phyloP scores from a whole-genome alignment of 2,329 filamentous ascomycete genomes.

The Chaetothyriales sp. region DNA sequence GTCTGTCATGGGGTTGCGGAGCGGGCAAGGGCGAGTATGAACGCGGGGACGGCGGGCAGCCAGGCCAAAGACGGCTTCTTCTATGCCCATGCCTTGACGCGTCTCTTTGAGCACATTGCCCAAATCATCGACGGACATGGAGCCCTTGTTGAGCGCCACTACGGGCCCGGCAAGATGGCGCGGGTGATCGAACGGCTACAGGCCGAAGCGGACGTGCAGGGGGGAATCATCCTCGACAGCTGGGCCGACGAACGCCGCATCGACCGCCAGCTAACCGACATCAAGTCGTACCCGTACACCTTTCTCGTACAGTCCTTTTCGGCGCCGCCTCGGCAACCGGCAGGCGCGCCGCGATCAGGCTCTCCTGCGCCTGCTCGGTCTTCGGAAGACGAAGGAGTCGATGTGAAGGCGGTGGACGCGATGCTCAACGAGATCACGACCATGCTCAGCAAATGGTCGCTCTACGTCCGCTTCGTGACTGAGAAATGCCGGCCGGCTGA shows the following conservation, averaged over 20 bases:
- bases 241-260: conserved; percentile 84
- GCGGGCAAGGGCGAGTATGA: conserved; percentile 66
- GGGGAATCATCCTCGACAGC: conserved; percentile 86
- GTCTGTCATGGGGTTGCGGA: conserved; percentile 89
- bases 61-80: conserved; percentile 68
- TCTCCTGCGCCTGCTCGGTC: conserved; percentile 59
- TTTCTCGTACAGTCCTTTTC: conserved; percentile 93
- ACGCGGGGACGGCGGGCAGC: conserved; percentile 47
- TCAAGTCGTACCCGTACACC: conserved; percentile 95
- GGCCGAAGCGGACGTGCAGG: conserved; percentile 89
- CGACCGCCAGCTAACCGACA: conserved; percentile 77
- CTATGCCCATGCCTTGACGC: conserved; percentile 80
- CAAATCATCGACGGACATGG: conserved; percentile 91
- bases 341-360: conserved; percentile 53
- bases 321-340: conserved; percentile 49
- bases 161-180: conserved; percentile 84
- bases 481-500: conserved; percentile 57
- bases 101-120: conserved; percentile 92
- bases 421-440: conserved; percentile 75
- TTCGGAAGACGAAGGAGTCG: conserved; percentile 82
- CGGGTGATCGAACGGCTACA: conserved; percentile 87
- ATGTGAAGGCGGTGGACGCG: conserved; percentile 91
- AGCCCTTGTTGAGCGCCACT: conserved; percentile 81
- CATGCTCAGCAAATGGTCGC: conserved; percentile 86
- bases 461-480: conserved; percentile 80